A percentile compares a stretch with the other conserved stretches of the same genome.
These are phyloP conservation scores for Bruguiera gymnorhiza DNA, from an alignment of 345 rosid species.

Conservation along the genomic window DNA sequence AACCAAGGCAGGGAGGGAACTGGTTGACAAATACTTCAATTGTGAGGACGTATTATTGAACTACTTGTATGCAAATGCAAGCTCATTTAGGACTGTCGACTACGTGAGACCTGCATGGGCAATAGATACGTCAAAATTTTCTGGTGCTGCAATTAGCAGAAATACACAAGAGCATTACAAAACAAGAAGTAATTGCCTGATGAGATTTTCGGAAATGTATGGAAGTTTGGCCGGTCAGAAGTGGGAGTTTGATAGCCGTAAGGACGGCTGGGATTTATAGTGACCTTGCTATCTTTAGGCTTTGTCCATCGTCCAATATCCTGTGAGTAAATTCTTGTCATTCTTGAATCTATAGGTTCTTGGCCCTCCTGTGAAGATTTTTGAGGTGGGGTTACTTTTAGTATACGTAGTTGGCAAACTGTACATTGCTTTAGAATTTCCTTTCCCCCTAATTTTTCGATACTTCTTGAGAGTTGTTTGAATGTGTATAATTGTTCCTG, in stretches of 20 bases:
- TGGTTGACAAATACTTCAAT: conserved; percentile 68
- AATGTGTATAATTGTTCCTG: neutral
- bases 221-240: conserved; percentile 57
- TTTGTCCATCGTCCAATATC: neutral
- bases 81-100: conserved; percentile 55
- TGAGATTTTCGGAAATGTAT: conserved; percentile 57
- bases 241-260: conserved; percentile 59
- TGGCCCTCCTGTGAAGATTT: conserved; percentile 20
- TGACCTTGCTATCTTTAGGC: neutral
- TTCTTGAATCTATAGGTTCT: neutral
- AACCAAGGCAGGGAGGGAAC: conserved; percentile 59
- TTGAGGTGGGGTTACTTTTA: conserved; percentile 12
- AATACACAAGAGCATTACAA: conserved; percentile 73
- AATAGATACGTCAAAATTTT: conserved; percentile 78
- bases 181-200: conserved; percentile 66
- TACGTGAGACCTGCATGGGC: conserved; percentile 87
- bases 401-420: conserved; percentile 8
- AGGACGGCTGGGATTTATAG: conserved; percentile 94
- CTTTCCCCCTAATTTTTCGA: neutral
- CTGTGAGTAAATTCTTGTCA: conserved; percentile 16
- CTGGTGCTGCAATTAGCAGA: conserved; percentile 78
- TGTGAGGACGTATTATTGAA: conserved; percentile 89
- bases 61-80: conserved; percentile 78
- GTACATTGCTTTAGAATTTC: conserved; percentile 19
- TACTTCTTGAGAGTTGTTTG: conserved; percentile 9